Conservation (phyloP, 257 asterid genomes). For the Lithospermum erythrorhizon region DNA sequence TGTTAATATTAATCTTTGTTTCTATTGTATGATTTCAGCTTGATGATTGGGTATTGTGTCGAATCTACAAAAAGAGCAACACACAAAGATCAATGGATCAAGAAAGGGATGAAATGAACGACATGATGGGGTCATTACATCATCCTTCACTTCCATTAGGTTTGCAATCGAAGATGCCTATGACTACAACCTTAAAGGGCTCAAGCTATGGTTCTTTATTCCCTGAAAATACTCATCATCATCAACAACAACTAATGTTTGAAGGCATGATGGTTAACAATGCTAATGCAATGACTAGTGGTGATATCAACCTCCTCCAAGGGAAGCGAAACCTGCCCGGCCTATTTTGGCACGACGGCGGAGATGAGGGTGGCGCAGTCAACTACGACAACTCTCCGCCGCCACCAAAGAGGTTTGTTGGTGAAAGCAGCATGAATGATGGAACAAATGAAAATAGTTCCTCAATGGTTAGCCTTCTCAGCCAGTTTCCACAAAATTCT, state of each 20-base stretch:
- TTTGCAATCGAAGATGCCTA: slow-evolving; percentile 19
- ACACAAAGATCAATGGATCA: slow-evolving; percentile 52
- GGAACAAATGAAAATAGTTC: slow-evolving; percentile 7
- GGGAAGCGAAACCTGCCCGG: slow-evolving; percentile 26
- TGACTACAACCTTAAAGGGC: slow-evolving; percentile 14
- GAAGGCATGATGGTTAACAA: slow-evolving; percentile 34
- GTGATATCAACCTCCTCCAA: slow-evolving; percentile 15
- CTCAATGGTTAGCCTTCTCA: slow-evolving; percentile 35
- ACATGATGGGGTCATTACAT: slow-evolving; percentile 26
- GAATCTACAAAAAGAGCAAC: slow-evolving; percentile 54
- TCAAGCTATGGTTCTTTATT: slow-evolving; percentile 24
- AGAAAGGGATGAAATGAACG: slow-evolving; percentile 41
- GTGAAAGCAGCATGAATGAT: slow-evolving; percentile 26
- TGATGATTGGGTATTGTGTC: slow-evolving; percentile 52
- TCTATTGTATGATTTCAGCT: slow-evolving; percentile 25
- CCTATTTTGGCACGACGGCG: slow-evolving; percentile 41
- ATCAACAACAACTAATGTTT: slow-evolving; percentile 11
- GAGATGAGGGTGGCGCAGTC: not conserved
- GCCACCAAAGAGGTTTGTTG: slow-evolving; percentile 40
- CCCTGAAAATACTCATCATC: slow-evolving; percentile 28
- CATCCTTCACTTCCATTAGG: slow-evolving; percentile 18
- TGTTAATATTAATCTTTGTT: not conserved
- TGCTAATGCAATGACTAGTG: slow-evolving; percentile 13
- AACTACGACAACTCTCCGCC: slow-evolving; percentile 12
- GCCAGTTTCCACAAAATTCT: slow-evolving; percentile 49